A percentile compares a stretch with the other conserved stretches of the same genome.
Evolutionary conservation across 2,329 filamentous ascomycete species (phyloP).

Genomic region (Cucurbitaria berberidis): DNA sequence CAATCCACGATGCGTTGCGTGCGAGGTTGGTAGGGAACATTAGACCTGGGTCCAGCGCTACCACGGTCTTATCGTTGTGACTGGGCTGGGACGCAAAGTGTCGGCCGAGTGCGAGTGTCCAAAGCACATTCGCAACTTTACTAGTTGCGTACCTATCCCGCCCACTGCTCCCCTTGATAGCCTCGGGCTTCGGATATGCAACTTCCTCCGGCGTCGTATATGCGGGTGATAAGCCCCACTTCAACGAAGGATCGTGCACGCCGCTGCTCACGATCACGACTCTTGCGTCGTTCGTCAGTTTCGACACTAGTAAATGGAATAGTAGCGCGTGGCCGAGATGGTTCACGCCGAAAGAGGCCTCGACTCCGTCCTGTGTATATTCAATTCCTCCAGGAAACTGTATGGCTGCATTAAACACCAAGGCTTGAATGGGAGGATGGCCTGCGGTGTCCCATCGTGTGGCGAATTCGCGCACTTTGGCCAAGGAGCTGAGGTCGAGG

Average conservation of each 20-base stretch:
- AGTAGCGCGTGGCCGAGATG: slow-evolving; percentile 60
- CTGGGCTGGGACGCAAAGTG: slow-evolving; percentile 36
- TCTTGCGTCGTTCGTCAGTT: slow-evolving; percentile 49
- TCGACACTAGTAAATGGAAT: slow-evolving; percentile 55
- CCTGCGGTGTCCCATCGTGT: slow-evolving; percentile 42
- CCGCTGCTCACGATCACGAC: slow-evolving; percentile 54
- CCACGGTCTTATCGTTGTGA: slow-evolving; percentile 44
- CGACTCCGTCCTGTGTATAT: slow-evolving; percentile 53
- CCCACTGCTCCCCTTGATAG: slow-evolving; percentile 29
- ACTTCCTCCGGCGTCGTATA: slow-evolving; percentile 56
- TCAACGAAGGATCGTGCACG: slow-evolving; percentile 56
- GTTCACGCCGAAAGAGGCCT: slow-evolving; percentile 57
- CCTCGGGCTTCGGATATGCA: slow-evolving; percentile 48
- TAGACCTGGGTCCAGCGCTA: slow-evolving; percentile 55
- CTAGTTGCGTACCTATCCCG: slow-evolving; percentile 52
- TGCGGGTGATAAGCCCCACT: slow-evolving; percentile 49
- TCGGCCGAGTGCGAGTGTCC: slow-evolving; percentile 54
- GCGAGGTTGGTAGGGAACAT: slow-evolving; percentile 57
- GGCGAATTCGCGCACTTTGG: slow-evolving; percentile 53
- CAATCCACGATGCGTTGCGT: slow-evolving; percentile 38
- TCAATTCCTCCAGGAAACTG: slow-evolving; percentile 50
- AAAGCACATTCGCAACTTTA: slow-evolving; percentile 59
- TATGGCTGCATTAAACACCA: slow-evolving; percentile 58
- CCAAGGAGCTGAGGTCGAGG: slow-evolving; percentile 53
- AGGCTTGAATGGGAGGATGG: slow-evolving; percentile 52